Base-by-base conservation (phyloP, 257 asterid genomes). In the Ballota nigra region DNA sequence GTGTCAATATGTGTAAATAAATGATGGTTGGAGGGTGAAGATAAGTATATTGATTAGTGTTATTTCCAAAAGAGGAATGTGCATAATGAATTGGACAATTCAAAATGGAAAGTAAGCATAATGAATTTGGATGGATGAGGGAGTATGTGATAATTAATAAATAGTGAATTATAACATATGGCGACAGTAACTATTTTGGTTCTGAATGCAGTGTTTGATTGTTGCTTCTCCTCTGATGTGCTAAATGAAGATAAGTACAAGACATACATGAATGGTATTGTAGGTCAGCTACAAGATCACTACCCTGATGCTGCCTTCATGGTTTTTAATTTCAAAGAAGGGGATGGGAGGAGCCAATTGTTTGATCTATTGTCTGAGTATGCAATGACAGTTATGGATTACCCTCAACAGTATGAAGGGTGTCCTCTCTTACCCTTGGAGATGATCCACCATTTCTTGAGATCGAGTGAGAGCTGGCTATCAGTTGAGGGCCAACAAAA, bases 381-480 rank as follows among this genome's bases (percentile, higher is more conserved):
- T 76, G 99, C 86, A 81, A 92, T 95, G 98, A 95, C 98, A 2
- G 96, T 92, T 75, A 92, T 92, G 99, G 99, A 95, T 75, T 95
- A 95, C 77, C 99, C 99, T 75, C 89, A 86, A 68, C 96, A 90
- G 69, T 87, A 86, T 34, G 99, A 92, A 78, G 91, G 96, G 51
- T 92, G 97, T 82, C 94, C 96, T 0, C 81, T 95, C 68, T 85
- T 95, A 75, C 95, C 98, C 9, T 72, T 95, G 81, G 99, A 95
- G 88, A 92, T 86, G 97, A 90, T 92, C 81, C 90, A 92, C 84
- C 99, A 95, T 81, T 95, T 95, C 79, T 79, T 95, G 79, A 85
- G 92, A 71, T 95, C 99, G 12, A 95, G 99, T 78, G 99, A 88
- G 86, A 92, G 95, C 77, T 95, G 99, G 99, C 85, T 95, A 78